A percentile compares a stretch with the other conserved stretches of the same genome.
Conservation (phyloP, 495 filamentous ascomycete species). For the Symbiotaphrina buchneri region DNA sequence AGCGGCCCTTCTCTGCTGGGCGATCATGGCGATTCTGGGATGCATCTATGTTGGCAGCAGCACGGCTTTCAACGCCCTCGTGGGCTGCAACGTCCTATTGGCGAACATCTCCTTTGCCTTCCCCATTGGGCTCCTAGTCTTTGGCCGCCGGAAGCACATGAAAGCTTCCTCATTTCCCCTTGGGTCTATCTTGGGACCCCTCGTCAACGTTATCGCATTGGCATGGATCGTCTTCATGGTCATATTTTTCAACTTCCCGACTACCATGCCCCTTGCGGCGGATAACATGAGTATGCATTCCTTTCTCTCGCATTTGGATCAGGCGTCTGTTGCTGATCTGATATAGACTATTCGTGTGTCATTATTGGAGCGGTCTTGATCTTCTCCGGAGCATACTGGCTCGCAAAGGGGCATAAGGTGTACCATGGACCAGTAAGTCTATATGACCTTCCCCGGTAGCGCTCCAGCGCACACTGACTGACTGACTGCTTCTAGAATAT, state of each 20-base stretch:
- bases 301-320: too few species aligned
- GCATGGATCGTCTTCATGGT: constrained; percentile 46
- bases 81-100: constrained; percentile 53
- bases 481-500: too few species aligned
- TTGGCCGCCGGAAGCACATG: constrained; percentile 38
- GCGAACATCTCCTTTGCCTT: constrained; percentile 50
- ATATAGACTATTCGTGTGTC: constrained; percentile 9
- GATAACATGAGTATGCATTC: too few species aligned
- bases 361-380: constrained; percentile 4
- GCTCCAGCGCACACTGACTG: too few species aligned
- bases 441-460: too few species aligned
- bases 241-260: constrained; percentile 50
- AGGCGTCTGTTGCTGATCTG: too few species aligned
- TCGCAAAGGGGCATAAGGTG: background rate
- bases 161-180: constrained; percentile 49
- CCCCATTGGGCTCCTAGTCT: constrained; percentile 51
- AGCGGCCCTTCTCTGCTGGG: constrained; percentile 37
- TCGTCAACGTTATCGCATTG: constrained; percentile 33
- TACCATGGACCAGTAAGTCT: constrained; percentile 5
- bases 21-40: constrained; percentile 40
- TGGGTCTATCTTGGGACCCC: constrained; percentile 29
- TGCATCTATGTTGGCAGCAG: constrained; percentile 50
- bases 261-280: constrained; percentile 9
- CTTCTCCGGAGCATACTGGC: constrained; percentile 4
- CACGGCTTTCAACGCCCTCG: constrained; percentile 56